Conservation (phyloP, 805 yeast species). For the Metschnikowia proteae region DNA sequence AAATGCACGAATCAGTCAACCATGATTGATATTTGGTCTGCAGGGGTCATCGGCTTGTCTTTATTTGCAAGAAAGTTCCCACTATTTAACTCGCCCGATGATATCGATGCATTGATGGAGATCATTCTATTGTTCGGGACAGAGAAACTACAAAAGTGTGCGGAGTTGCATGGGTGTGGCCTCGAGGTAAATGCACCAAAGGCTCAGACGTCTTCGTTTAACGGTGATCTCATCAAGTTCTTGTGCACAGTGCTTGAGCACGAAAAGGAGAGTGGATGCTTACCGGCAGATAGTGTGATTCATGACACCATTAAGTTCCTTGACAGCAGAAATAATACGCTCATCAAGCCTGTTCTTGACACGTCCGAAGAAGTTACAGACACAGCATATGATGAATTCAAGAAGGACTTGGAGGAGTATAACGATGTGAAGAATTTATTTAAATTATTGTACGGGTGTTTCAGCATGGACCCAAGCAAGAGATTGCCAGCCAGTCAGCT, state of each 20-base stretch:
- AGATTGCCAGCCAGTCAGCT: slow-evolving; percentile 58
- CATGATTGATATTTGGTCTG: slow-evolving; percentile 88
- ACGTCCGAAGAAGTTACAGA: slow-evolving; percentile 13
- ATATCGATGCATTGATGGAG: slow-evolving; percentile 86
- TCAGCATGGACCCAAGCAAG: slow-evolving; percentile 54
- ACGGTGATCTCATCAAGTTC: slow-evolving; percentile 33
- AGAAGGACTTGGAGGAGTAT: slow-evolving; percentile 26
- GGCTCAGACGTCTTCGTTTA: slow-evolving; percentile 15
- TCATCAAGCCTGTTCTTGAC: slow-evolving; percentile 23
- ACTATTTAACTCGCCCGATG: slow-evolving; percentile 90
- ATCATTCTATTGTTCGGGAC: slow-evolving; percentile 77
- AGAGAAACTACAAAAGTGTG: slow-evolving; percentile 67
- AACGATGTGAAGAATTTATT: slow-evolving; percentile 45
- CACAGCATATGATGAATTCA: slow-evolving; percentile 16
- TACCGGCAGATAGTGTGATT: slow-evolving; percentile 71
- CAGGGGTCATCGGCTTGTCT: slow-evolving; percentile 82
- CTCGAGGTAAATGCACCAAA: slow-evolving; percentile 49
- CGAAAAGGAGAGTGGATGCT: slow-evolving; percentile 54
- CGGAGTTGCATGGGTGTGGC: slow-evolving; percentile 83
- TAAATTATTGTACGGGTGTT: slow-evolving; percentile 53
- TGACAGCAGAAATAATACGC: slow-evolving; percentile 37
- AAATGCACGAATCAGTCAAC: slow-evolving; percentile 82
- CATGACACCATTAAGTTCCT: slow-evolving; percentile 56
- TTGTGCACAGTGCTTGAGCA: slow-evolving; percentile 25
- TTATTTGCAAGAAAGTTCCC: slow-evolving; percentile 81